phyloP scores from a whole-genome alignment of 2,329 filamentous ascomycete genomes.

The Phoma herbarum region DNA sequence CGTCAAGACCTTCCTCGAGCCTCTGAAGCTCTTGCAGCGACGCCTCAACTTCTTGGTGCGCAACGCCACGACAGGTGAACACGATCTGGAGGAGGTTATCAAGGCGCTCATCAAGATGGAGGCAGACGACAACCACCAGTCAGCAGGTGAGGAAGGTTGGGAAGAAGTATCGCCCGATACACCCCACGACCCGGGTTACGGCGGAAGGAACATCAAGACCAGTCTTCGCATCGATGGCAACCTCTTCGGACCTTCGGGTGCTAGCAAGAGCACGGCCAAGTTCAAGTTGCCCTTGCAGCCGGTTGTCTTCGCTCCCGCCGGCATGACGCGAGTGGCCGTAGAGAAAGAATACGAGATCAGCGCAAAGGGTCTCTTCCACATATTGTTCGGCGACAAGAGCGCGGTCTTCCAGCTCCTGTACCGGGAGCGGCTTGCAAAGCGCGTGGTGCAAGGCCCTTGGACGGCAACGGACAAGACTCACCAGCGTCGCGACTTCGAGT shows the following conservation, averaged over 20 bases:
- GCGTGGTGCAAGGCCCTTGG: constrained; percentile 88
- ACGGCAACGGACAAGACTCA: constrained; percentile 71
- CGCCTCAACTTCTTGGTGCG: constrained; percentile 87
- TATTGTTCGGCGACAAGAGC: constrained; percentile 95
- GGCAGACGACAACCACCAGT: constrained; percentile 61
- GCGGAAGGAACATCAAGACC: constrained; percentile 62
- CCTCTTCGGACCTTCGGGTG: constrained; percentile 58
- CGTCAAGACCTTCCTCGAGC: constrained; percentile 92
- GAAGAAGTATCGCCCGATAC: constrained; percentile 75
- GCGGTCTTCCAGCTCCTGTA: constrained; percentile 93
- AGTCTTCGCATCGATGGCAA: constrained; percentile 70
- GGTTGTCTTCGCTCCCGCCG: constrained; percentile 83
- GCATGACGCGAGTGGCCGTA: constrained; percentile 77
- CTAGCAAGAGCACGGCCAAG: constrained; percentile 66
- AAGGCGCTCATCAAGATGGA: constrained; percentile 79
- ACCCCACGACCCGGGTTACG: constrained; percentile 64
- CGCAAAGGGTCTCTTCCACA: constrained; percentile 93
- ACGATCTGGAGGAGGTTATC: constrained; percentile 75
- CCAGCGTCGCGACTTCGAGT: constrained; percentile 81
- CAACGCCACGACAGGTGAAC: constrained; percentile 76
- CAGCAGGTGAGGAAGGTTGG: constrained; percentile 87
- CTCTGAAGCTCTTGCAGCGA: constrained; percentile 80
- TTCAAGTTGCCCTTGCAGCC: constrained; percentile 84
- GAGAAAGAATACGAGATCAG: constrained; percentile 89
- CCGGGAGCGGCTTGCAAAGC: constrained; percentile 64